Conservation (phyloP, 2,329 filamentous ascomycete species). For the Venturia effusa region DNA sequence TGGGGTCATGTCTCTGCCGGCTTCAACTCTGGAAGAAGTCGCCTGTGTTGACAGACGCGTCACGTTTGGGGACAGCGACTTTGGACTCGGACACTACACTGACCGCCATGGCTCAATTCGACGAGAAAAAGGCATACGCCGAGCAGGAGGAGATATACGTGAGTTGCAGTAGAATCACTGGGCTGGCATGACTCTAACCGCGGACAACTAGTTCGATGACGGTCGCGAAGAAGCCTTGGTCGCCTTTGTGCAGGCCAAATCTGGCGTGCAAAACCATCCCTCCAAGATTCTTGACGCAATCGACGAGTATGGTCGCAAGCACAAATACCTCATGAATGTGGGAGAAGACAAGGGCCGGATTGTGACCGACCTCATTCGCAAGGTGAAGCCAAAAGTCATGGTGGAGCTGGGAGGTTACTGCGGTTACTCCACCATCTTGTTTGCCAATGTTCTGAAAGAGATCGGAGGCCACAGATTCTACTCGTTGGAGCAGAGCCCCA, state of each 20-base stretch:
- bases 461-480: slow-evolving; percentile 52
- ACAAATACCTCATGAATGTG: slow-evolving; percentile 71
- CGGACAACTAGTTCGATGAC: slow-evolving; percentile 41
- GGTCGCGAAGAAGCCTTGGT: slow-evolving; percentile 65
- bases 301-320: slow-evolving; percentile 54
- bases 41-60: neutral
- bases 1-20: too few species aligned
- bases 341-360: slow-evolving; percentile 64
- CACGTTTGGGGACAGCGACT: too few species aligned
- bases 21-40: too few species aligned
- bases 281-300: slow-evolving; percentile 55
- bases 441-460: slow-evolving; percentile 53
- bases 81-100: neutral
- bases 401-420: slow-evolving; percentile 71
- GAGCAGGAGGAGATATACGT: slow-evolving; percentile 27
- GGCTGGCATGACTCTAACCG: neutral
- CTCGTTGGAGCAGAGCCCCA: slow-evolving; percentile 62
- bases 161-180: neutral
- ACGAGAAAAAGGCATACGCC: slow-evolving; percentile 36
- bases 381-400: slow-evolving; percentile 57
- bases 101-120: slow-evolving; percentile 16
- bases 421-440: slow-evolving; percentile 71
- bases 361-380: slow-evolving; percentile 55
- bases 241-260: slow-evolving; percentile 54
- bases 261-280: slow-evolving; percentile 50